These are phyloP conservation scores for Meyerozyma guilliermondii DNA, from an alignment of 1,139 yeast species.

Conservation along the genomic window DNA sequence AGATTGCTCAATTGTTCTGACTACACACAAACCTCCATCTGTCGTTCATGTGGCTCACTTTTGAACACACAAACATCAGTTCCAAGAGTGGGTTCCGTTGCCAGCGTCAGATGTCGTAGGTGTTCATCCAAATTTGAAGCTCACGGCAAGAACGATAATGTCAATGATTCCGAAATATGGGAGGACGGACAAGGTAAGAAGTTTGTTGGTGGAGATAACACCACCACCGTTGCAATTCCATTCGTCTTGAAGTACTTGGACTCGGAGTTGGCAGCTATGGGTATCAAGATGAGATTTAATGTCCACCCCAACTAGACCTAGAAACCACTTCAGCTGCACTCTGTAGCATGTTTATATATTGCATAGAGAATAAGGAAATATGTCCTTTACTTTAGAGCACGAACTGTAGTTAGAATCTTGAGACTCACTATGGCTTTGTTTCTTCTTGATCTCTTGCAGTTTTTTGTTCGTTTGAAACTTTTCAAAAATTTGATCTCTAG, in stretches of 20 bases:
- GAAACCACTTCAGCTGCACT: neutral
- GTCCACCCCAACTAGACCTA: conserved; percentile 51
- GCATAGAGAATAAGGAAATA: neutral
- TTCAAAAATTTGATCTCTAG: neutral
- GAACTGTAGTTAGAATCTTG: no score
- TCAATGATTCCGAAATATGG: conserved; percentile 83
- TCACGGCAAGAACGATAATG: conserved; percentile 36
- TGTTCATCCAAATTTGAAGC: conserved; percentile 68
- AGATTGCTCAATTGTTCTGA: conserved; percentile 94
- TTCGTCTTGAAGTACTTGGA: conserved; percentile 93
- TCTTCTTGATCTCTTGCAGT: no score
- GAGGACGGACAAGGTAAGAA: conserved; percentile 94
- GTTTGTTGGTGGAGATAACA: conserved; percentile 86
- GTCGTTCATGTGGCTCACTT: conserved; percentile 92
- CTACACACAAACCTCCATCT: conserved; percentile 84
- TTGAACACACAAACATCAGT: conserved; percentile 86
- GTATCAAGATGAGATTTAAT: conserved; percentile 85
- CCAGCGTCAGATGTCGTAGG: conserved; percentile 82
- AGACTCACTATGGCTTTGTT: no score
- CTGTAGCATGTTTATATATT: neutral
- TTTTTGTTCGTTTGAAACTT: no score
- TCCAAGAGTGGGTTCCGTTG: conserved; percentile 80
- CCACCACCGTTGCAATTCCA: conserved; percentile 94
- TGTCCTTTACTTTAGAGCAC: neutral
- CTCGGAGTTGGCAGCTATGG: conserved; percentile 97